Conservation (phyloP, 768 basidiomycete species). For the Boletus coccyginus region DNA sequence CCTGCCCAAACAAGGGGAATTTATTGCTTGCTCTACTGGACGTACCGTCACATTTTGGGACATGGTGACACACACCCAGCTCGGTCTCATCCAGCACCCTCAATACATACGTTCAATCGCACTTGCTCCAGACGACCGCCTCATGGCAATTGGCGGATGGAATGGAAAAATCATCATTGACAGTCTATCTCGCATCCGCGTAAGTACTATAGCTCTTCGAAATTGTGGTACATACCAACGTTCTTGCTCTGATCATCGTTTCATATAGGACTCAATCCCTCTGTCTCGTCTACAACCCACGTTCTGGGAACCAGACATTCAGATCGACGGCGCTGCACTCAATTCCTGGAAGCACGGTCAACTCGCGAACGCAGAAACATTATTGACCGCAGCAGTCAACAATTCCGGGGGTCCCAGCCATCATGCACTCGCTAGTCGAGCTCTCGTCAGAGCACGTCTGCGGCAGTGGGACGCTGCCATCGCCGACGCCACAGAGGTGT, state of each 20-base stretch:
- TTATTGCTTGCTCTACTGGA: no score
- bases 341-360: not conserved
- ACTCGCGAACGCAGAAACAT: not conserved
- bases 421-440: not conserved
- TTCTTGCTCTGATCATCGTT: not conserved
- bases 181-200: not conserved
- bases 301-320: not conserved
- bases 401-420: not conserved
- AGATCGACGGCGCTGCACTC: not conserved
- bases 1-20: no score
- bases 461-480: not conserved
- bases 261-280: not conserved
- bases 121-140: not conserved
- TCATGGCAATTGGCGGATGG: not conserved
- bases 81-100: not conserved
- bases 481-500: not conserved
- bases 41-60: not conserved
- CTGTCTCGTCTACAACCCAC: not conserved
- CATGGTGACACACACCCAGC: not conserved
- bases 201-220: no score
- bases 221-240: not conserved
- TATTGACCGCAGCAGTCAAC: not conserved
- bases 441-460: not conserved
- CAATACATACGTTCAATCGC: not conserved
- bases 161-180: not conserved